Evolutionary conservation across 164 flowering plant species (phyloP).

Genomic region (Nymphaea colorata): DNA sequence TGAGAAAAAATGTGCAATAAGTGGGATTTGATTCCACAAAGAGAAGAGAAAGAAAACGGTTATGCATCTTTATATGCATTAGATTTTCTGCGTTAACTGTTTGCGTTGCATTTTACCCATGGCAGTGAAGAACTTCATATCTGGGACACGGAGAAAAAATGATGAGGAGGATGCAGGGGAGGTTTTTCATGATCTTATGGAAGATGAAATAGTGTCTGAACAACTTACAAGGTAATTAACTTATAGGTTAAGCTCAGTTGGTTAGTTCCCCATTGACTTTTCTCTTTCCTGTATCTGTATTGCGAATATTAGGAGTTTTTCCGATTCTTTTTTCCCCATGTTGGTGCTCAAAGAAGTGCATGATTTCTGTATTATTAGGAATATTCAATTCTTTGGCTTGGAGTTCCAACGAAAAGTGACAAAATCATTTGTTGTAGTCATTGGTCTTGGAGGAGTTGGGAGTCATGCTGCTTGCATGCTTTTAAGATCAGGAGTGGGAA

Average conservation of each 20-base stretch:
- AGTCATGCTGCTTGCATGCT: constrained; percentile 99
- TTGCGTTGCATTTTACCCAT: not conserved
- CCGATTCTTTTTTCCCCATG: not conserved
- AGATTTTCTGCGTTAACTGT: not conserved
- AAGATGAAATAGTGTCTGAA: constrained; percentile 90
- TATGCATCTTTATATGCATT: too few relatives aligned
- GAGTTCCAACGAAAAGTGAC: constrained; percentile 73
- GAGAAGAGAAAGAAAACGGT: too few relatives aligned
- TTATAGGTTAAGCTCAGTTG: not conserved
- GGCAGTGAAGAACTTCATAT: not conserved
- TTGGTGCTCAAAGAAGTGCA: not conserved
- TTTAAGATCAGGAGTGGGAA: constrained; percentile 90
- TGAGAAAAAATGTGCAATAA: too few relatives aligned
- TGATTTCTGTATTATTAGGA: constrained; percentile 32
- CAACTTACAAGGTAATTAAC: constrained; percentile 70
- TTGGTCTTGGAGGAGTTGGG: constrained; percentile 99
- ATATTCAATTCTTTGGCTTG: constrained; percentile 85
- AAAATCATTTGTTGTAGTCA: constrained; percentile 81
- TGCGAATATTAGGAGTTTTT: not conserved
- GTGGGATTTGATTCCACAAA: too few relatives aligned
- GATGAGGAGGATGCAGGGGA: not conserved
- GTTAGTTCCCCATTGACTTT: not conserved
- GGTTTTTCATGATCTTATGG: constrained; percentile 31
- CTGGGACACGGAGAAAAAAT: not conserved
- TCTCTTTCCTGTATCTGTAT: not conserved